Conservation (phyloP, 768 basidiomycete genomes). For the Tulasnella sp. region DNA sequence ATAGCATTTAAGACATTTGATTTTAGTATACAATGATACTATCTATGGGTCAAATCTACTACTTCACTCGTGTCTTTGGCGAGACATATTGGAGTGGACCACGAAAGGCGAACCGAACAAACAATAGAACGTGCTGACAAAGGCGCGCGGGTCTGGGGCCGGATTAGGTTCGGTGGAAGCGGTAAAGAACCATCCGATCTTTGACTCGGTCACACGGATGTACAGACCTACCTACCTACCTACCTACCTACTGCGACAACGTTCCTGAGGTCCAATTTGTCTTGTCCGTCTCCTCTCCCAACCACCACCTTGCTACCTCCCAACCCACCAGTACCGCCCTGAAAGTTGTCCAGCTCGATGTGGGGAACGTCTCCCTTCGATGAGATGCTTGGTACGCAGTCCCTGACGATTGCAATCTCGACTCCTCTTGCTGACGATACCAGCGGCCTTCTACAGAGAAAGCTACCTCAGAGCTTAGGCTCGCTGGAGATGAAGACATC, state of each 20-base stretch:
- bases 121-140: too few species aligned
- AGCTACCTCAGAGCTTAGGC: conserved; percentile 87
- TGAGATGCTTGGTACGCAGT: conserved; percentile 68
- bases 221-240: too few species aligned
- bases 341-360: conserved; percentile 50
- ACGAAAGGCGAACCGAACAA: too few species aligned
- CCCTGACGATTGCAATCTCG: background rate
- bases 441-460: conserved; percentile 57
- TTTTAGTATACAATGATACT: too few species aligned
- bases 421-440: conserved; percentile 27
- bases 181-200: too few species aligned
- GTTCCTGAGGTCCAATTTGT: background rate
- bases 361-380: conserved; percentile 83
- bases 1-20: too few species aligned
- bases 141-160: too few species aligned
- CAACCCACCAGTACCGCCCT: background rate
- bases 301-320: conserved; percentile 11
- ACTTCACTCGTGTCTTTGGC: too few species aligned
- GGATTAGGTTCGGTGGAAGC: too few species aligned
- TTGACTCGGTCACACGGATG: too few species aligned
- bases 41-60: too few species aligned
- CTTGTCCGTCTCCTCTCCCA: conserved; percentile 14
- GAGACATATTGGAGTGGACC: too few species aligned
- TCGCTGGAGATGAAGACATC: conserved; percentile 82
- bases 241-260: conserved; percentile 1